These are phyloP conservation scores for Petasospora rhodanensis DNA, from an alignment of 1,139 yeast genomes.

Conservation along the genomic window DNA sequence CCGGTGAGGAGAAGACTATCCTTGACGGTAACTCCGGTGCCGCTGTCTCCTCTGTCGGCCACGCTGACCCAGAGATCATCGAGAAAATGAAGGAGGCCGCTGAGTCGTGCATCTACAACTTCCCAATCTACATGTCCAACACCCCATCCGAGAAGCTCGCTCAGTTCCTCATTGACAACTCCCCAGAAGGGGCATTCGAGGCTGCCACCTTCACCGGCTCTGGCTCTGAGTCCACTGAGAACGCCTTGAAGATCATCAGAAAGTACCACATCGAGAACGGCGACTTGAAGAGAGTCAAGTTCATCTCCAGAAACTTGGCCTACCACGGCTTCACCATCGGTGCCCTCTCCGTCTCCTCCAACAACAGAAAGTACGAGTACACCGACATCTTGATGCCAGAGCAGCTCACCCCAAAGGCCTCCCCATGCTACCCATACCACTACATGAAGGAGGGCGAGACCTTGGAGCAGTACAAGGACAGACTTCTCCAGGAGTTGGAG, in stretches of 20 bases:
- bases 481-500: slow-evolving; percentile 45
- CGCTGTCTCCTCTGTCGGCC: slow-evolving; percentile 60
- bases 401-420: slow-evolving; percentile 41
- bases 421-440: slow-evolving; percentile 48
- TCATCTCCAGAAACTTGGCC: slow-evolving; percentile 48
- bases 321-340: slow-evolving; percentile 61
- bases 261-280: slow-evolving; percentile 53
- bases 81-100: slow-evolving; percentile 48
- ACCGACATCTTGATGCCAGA: slow-evolving; percentile 38
- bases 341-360: slow-evolving; percentile 45
- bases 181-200: slow-evolving; percentile 51
- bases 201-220: slow-evolving; percentile 55
- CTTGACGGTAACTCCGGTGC: slow-evolving; percentile 63
- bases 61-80: slow-evolving; percentile 49
- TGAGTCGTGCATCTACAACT: slow-evolving; percentile 40
- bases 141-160: slow-evolving; percentile 47
- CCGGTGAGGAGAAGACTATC: slow-evolving; percentile 37
- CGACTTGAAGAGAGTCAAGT: slow-evolving; percentile 43
- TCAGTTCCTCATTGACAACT: slow-evolving; percentile 45
- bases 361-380: slow-evolving; percentile 39
- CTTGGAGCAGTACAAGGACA: slow-evolving; percentile 42
- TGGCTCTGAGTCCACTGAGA: slow-evolving; percentile 60
- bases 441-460: slow-evolving; percentile 43
- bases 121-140: slow-evolving; percentile 41
- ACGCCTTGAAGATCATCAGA: slow-evolving; percentile 51